phyloP scores from a whole-genome alignment of 2,329 filamentous ascomycete genomes.

The Aureobasidium sp. region DNA sequence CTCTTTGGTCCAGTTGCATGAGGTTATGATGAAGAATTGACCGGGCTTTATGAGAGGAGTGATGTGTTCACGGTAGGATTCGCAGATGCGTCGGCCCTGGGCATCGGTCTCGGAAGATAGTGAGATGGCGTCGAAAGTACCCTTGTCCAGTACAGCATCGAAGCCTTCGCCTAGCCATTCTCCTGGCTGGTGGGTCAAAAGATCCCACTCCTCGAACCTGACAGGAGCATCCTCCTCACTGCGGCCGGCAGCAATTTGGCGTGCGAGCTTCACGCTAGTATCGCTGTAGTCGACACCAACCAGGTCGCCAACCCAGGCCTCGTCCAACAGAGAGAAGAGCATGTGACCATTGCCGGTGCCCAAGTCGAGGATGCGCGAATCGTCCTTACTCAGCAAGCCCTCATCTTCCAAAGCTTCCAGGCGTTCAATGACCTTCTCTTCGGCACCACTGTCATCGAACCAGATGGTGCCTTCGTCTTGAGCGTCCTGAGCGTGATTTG shows the following conservation, averaged over 20 bases:
- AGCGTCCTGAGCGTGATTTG: slow-evolving; percentile 64
- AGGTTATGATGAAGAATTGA: slow-evolving; percentile 77
- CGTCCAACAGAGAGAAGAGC: slow-evolving; percentile 69
- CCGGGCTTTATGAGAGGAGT: slow-evolving; percentile 60
- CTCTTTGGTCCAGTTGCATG: slow-evolving; percentile 95
- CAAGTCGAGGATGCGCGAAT: slow-evolving; percentile 69
- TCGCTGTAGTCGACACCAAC: slow-evolving; percentile 84
- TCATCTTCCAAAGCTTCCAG: slow-evolving; percentile 46
- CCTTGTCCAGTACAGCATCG: slow-evolving; percentile 94
- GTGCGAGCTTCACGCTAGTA: slow-evolving; percentile 66
- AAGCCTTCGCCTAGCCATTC: slow-evolving; percentile 62
- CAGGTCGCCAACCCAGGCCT: slow-evolving; percentile 61
- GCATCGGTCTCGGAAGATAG: slow-evolving; percentile 53
- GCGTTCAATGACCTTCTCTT: slow-evolving; percentile 68
- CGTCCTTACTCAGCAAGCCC: slow-evolving; percentile 37
- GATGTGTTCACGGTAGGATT: slow-evolving; percentile 66
- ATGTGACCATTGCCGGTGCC: slow-evolving; percentile 93
- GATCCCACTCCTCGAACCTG: slow-evolving; percentile 47
- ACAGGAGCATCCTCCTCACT: slow-evolving; percentile 28
- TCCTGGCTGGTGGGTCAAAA: slow-evolving; percentile 36
- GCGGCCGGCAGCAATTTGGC: slow-evolving; percentile 43
- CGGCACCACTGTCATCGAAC: slow-evolving; percentile 91
- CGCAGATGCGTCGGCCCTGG: slow-evolving; percentile 56
- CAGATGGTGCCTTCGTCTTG: slow-evolving; percentile 82
- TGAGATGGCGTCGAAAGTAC: slow-evolving; percentile 92